Conservation (phyloP, 2,329 filamentous ascomycete genomes). For the Diplodia intermedia region DNA sequence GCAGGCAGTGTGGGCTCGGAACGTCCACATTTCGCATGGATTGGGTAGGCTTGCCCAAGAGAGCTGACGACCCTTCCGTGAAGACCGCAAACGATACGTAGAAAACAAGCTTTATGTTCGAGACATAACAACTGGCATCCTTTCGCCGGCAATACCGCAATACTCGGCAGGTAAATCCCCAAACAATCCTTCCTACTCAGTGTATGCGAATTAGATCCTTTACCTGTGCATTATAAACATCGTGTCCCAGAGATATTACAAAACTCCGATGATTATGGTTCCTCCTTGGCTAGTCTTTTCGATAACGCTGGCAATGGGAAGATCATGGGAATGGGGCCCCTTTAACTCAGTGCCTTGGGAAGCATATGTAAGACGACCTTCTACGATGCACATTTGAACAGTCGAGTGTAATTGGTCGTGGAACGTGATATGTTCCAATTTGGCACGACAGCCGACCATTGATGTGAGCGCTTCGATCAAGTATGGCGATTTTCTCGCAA, state of each 20-base stretch:
- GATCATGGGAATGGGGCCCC: too few species aligned
- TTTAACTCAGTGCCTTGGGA: too few species aligned
- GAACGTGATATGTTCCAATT: slow-evolving; percentile 58
- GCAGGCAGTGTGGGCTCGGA: background rate
- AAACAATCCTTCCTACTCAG: too few species aligned
- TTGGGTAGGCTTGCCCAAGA: background rate
- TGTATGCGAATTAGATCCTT: too few species aligned
- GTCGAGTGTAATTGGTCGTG: slow-evolving; percentile 43
- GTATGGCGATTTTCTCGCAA: slow-evolving; percentile 59
- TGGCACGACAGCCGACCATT: slow-evolving; percentile 53
- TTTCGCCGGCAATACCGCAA: slow-evolving; percentile 34
- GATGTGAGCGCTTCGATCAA: slow-evolving; percentile 61
- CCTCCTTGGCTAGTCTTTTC: too few species aligned
- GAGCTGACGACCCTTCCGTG: background rate
- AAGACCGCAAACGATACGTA: background rate
- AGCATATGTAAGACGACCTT: too few species aligned
- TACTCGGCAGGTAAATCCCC: too few species aligned
- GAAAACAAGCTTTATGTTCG: slow-evolving; percentile 31
- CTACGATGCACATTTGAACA: too few species aligned
- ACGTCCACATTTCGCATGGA: background rate
- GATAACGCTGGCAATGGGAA: too few species aligned
- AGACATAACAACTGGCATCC: slow-evolving; percentile 35
- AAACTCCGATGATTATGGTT: too few species aligned
- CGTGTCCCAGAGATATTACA: too few species aligned
- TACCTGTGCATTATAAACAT: too few species aligned